Evolutionary conservation across 805 yeast genomes (phyloP), one percentile per base, ranked within the genome.

Genomic region (Candida xyloterini): DNA sequence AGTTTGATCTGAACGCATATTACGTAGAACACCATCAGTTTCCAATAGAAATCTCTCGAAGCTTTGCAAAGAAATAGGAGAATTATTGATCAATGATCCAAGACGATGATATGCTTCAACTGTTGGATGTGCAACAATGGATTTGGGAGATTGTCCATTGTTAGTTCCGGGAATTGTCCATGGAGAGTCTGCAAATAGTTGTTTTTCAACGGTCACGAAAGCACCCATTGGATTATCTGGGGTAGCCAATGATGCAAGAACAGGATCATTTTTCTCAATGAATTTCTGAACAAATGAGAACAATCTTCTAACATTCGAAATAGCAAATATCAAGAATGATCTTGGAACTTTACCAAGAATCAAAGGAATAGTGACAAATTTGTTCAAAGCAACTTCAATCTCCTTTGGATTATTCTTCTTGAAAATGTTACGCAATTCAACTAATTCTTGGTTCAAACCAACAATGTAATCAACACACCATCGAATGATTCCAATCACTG

Each of bases 401-500:
- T 52, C 47, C 16, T 42, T 33, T 22, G 44, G 40, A 33, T 57
- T 48, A 5, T 52, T 52, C 8, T 35, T 47, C 35, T 56, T 57
- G 43, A 61, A 57, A 2, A 52, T 50, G 34, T 44, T 55, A 26
- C 52, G 52, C 20, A 80, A 51, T 24, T 79, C 74, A 16, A 81
- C 55, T 24, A 84, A 61, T 48, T 91, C 95, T 59, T 90, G 95
- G 39, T 80, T 76, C 28, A 86, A 57, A 46, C 76, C 79, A 1
- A 82, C 77, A 39, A 87, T 69, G 44, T 87, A 76, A 56, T 89
- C 96, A 23, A 87, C 74, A 49, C 86, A 74, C 96, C 97, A 91
- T 52, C 87, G 77, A 7, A 84, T 78, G 27, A 84, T 76, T 0
- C 97, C 97, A n/a, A 86, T 61, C 9, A 80, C 67, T 13, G 78